Evolutionary conservation across 257 asterid genomes (phyloP), one percentile per base, ranked within the genome.

Genomic region (Nicotiana undulata): DNA sequence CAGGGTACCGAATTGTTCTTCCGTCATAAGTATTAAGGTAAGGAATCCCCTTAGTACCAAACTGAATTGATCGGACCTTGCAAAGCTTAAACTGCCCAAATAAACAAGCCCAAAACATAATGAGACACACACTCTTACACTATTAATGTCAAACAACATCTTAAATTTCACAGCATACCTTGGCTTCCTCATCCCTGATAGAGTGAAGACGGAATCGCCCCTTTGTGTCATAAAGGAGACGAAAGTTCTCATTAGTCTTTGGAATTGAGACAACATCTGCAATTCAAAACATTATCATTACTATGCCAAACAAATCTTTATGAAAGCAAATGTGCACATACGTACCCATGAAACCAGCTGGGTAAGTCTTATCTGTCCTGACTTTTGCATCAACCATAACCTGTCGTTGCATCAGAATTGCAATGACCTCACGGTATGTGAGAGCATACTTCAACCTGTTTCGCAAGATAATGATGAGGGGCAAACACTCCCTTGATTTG

Each of bases 221-320:
- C 49, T 40, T 40, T 40, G 49, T 40, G 12, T 40, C 49, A 40
- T 40, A 51, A 77, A 88, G 87, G 29, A 88, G 87, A 82, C 91
- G 90, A 87, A 88, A 88, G 55, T 85, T 86, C 85, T 86, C 91
- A 77, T 88, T 86, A 78, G 91, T 88, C 83, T 88, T 88, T 18
- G 91, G 91, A 17, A 88, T 86, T 15, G 91, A 88, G 16, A 88
- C 90, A n/a, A 88, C 89, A 88, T 88, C 91, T 88, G 72, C 4
- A 66, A 2, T 28, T 9, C 10, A 49, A 66, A 28, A 18, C 12
- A 40, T 3, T 2, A 2, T 24, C 26, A 66, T 66, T 66, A 40
- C 28, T 17, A 17, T 32, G 7, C n/a, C 28, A n/a, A n/a, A n/a
- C n/a, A n/a, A n/a, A n/a, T n/a, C n/a, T n/a, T n/a, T n/a, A n/a